Conservation (phyloP, 169 alveolate species). For the Besnoitia besnoiti region DNA sequence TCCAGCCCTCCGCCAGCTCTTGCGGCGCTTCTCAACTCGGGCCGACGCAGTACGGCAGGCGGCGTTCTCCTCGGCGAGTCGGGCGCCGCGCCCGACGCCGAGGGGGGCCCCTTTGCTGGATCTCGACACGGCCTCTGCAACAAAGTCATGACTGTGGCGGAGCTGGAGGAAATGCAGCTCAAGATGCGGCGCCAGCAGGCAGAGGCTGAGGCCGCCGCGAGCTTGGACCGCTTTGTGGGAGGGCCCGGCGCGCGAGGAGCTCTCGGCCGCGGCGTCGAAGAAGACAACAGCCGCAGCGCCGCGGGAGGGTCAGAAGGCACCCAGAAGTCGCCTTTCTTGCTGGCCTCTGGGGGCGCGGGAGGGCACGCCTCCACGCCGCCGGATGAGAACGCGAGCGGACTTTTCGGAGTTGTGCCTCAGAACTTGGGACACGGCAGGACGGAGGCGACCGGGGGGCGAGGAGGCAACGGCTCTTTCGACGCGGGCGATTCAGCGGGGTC, state of each 20-base stretch:
- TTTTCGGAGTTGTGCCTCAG: background rate
- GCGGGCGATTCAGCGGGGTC: background rate
- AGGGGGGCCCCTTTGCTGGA: background rate
- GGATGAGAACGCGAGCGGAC: background rate
- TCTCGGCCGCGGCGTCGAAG: background rate
- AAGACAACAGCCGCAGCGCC: background rate
- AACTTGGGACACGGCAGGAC: background rate
- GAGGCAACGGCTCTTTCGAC: background rate
- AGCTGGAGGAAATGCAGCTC: slow-evolving; percentile 40
- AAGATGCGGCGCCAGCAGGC: slow-evolving; percentile 5
- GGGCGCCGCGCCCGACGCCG: background rate
- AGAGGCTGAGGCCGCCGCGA: background rate
- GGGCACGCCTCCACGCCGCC: too few species aligned
- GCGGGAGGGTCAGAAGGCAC: background rate
- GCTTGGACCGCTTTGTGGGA: background rate
- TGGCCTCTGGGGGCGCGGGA: background rate
- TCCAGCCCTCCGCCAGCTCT: background rate
- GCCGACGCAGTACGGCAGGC: background rate
- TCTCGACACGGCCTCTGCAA: background rate
- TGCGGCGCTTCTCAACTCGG: background rate
- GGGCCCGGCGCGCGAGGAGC: background rate
- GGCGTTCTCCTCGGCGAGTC: background rate
- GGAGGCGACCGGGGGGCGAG: background rate
- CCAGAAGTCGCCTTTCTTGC: background rate
- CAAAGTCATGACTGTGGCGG: slow-evolving; percentile 7